Evolutionary conservation across 2,329 filamentous ascomycete genomes (phyloP).

Genomic region (Fusarium praegraminearum): DNA sequence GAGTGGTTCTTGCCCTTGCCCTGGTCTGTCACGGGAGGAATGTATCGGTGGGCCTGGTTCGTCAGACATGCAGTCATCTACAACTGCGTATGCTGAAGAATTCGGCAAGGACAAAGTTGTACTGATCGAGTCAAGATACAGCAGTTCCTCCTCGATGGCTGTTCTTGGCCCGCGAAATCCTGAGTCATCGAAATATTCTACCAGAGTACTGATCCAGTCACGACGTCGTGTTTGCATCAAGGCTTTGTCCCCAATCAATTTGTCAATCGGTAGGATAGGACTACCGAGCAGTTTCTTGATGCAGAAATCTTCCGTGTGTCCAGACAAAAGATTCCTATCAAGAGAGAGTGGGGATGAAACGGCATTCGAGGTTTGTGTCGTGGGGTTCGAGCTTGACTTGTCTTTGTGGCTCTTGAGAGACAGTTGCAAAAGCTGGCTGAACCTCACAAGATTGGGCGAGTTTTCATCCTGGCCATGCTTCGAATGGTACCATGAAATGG

Average conservation of each 20-base stretch:
- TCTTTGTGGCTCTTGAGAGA: neutral
- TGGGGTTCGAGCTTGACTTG: neutral
- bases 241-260: neutral
- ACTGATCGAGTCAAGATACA: neutral
- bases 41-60: neutral
- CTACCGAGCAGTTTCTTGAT: neutral
- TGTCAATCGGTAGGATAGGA: neutral
- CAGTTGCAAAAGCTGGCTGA: conserved; percentile 2
- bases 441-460: neutral
- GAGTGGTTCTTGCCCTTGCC: neutral
- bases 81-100: neutral
- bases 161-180: neutral
- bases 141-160: neutral
- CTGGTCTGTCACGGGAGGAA: neutral
- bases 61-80: neutral
- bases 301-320: neutral
- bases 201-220: conserved; percentile 1
- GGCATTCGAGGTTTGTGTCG: no score
- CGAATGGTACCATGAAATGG: neutral
- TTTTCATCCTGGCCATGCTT: neutral
- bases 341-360: neutral
- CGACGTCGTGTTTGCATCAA: neutral
- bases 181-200: neutral
- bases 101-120: neutral
- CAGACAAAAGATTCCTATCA: neutral